Percentiles rank a stretch among this genome's conserved stretches.
Evolutionary conservation across 2,329 filamentous ascomycete genomes (phyloP).

Genomic region (Elsinoe perseae): DNA sequence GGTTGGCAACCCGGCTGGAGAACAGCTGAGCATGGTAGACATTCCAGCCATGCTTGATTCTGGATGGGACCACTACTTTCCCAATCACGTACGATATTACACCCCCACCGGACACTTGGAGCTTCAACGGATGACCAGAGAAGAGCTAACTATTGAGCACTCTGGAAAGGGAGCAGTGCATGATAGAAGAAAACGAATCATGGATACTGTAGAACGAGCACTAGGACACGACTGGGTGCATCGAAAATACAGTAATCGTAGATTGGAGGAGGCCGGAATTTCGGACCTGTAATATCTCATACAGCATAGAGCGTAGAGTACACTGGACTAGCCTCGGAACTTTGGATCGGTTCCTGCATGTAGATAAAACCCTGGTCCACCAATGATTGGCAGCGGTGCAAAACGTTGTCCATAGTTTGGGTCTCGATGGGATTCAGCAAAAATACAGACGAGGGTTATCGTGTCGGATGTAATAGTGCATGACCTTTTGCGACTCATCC

Average conservation of each 20-base stretch:
- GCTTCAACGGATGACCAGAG: slow-evolving; percentile 15
- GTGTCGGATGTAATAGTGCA: neutral
- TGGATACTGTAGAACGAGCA: slow-evolving; percentile 1
- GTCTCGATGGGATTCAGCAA: neutral
- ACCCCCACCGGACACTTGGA: slow-evolving; percentile 26
- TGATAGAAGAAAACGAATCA: neutral
- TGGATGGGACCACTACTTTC: slow-evolving; percentile 22
- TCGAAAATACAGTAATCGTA: neutral
- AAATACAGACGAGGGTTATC: neutral
- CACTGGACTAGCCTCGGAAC: neutral
- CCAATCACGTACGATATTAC: slow-evolving; percentile 24
- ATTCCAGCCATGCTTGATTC: slow-evolving; percentile 24
- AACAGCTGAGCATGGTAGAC: neutral
- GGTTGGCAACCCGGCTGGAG: neutral
- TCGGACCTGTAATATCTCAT: neutral
- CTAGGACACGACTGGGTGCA: slow-evolving; percentile 13
- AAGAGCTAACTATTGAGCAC: neutral
- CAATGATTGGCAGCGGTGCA: slow-evolving; percentile 7
- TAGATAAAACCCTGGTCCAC: neutral
- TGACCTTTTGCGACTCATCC: no score
- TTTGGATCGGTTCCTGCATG: slow-evolving; percentile 11
- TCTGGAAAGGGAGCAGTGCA: neutral
- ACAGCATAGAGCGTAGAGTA: neutral
- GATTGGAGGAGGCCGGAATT: slow-evolving; percentile 6
- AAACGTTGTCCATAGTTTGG: slow-evolving; percentile 1